A percentile compares a stretch with the other conserved stretches of the same genome.
Conservation (phyloP, 73 alveolate genomes). For the Breviolum minutum region DNA sequence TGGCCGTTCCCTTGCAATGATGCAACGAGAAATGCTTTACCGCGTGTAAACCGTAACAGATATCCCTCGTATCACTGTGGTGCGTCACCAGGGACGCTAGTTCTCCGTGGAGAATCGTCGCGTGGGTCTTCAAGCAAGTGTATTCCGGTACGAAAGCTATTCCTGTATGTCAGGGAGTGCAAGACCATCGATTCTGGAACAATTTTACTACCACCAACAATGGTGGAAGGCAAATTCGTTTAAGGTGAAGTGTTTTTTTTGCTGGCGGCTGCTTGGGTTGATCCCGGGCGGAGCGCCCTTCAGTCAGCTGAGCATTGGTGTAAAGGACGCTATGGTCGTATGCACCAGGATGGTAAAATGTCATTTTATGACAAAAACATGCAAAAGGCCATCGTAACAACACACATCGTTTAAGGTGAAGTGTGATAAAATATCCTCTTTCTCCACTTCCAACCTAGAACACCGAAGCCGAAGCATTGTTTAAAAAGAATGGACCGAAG, state of each 20-base stretch:
- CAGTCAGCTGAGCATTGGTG: too few species aligned
- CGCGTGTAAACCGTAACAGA: not conserved
- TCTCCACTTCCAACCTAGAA: too few species aligned
- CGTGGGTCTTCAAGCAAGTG: constrained; percentile 30
- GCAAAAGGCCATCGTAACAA: too few species aligned
- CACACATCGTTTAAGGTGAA: not conserved
- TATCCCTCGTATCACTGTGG: constrained; percentile 38
- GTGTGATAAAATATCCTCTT: too few species aligned
- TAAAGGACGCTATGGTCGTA: too few species aligned
- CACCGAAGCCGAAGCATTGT: too few species aligned
- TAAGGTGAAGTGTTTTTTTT: not conserved
- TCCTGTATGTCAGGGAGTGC: not conserved
- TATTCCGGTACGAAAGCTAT: not conserved
- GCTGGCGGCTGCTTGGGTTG: too few species aligned
- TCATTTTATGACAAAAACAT: too few species aligned
- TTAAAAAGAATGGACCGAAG: too few species aligned
- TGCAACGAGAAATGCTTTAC: not conserved
- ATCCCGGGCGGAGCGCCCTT: too few species aligned
- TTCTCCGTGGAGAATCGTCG: constrained; percentile 28
- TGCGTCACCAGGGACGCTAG: not conserved
- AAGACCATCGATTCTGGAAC: constrained; percentile 31
- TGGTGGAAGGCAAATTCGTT: not conserved
- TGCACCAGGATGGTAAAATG: too few species aligned
- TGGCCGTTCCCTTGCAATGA: not conserved
- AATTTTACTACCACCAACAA: constrained; percentile 14